Evolutionary conservation across 2,329 filamentous ascomycete species (phyloP), one percentile per base, ranked within the genome.

Genomic region (Aureobasidium sp.): DNA sequence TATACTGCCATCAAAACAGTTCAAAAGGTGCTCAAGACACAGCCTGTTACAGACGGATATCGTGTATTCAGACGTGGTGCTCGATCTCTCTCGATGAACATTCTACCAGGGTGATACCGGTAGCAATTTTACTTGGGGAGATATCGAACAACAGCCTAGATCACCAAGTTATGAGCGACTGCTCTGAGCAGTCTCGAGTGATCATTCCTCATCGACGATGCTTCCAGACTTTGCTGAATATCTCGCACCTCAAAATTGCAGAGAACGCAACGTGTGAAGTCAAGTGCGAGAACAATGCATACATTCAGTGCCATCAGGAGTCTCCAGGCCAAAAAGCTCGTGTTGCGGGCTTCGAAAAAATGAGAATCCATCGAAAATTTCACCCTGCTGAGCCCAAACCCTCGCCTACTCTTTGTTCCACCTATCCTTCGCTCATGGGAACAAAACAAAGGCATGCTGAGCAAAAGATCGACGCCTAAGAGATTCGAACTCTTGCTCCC

Each of bases 401-500:
- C 11, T n/a, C 27, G 31, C 18, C 29, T 33, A n/a, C 20, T 51
- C 31, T 2, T n/a, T n/a, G n/a, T n/a, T n/a, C 31, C 23, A 25
- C 31, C n/a, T 2, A 36, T 18, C n/a, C n/a, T 2, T n/a, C n/a
- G 2, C 1, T 6, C 2, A 47, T 20, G 10, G 13, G 27, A 47
- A n/a, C 42, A 36, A 59, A 59, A 59, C 11, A 15, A 36, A 18
- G 13, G 5, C 7, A 4, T 36, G 11, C 1, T 16, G 23, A 33
- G 33, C 47, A 62, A 53, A 53, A 62, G 9, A 20, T 43, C 59
- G 59, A 62, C 59, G 59, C 59, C 59, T 62, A 13, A 10, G 20
- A 11, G 59, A 62, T 13, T 62, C 59, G 59, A 62, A 62, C 59
- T 11, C 20, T 10, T 13, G 59, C 59, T 53, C 59, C 45, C 59